phyloP scores from a whole-genome alignment of 2,329 filamentous ascomycete genomes.

The Fusarium denticulatum region DNA sequence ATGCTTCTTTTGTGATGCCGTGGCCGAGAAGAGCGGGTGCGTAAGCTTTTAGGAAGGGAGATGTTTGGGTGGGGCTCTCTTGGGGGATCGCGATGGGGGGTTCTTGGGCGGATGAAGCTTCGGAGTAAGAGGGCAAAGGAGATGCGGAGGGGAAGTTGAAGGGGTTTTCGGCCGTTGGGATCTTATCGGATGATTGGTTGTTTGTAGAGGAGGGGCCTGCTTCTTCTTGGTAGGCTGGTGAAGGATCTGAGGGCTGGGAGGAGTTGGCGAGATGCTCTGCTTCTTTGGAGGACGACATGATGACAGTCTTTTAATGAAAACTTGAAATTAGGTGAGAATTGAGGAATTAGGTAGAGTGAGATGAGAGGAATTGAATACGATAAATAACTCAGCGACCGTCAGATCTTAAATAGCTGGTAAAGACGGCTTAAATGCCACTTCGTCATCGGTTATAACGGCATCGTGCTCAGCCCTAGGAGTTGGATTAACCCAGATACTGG shows the following conservation, averaged over 20 bases:
- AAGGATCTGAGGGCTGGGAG: background rate
- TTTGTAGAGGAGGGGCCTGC: background rate
- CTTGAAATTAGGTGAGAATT: too few species aligned
- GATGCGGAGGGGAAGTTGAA: slow-evolving; percentile 53
- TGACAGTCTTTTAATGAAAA: too few species aligned
- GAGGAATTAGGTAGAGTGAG: background rate
- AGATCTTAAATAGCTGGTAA: slow-evolving; percentile 1
- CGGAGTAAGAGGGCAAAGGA: slow-evolving; percentile 46
- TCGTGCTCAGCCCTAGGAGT: slow-evolving; percentile 19
- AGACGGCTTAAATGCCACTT: slow-evolving; percentile 6
- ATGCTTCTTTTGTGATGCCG: slow-evolving; percentile 50
- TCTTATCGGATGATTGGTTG: background rate
- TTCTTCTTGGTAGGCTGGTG: background rate
- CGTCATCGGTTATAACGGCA: slow-evolving; percentile 32
- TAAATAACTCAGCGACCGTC: background rate
- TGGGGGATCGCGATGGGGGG: slow-evolving; percentile 56
- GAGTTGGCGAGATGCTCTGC: slow-evolving; percentile 16
- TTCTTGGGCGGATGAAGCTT: slow-evolving; percentile 27
- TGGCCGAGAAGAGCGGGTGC: slow-evolving; percentile 50
- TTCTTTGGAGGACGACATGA: slow-evolving; percentile 28
- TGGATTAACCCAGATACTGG: too few species aligned
- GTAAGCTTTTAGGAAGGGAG: slow-evolving; percentile 54
- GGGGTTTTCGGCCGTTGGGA: slow-evolving; percentile 48
- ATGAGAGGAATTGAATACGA: background rate
- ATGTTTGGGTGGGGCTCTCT: slow-evolving; percentile 44